These are phyloP conservation scores for Clitocybe nebularis DNA, from an alignment of 1,284 basidiomycete genomes.

Conservation along the genomic window DNA sequence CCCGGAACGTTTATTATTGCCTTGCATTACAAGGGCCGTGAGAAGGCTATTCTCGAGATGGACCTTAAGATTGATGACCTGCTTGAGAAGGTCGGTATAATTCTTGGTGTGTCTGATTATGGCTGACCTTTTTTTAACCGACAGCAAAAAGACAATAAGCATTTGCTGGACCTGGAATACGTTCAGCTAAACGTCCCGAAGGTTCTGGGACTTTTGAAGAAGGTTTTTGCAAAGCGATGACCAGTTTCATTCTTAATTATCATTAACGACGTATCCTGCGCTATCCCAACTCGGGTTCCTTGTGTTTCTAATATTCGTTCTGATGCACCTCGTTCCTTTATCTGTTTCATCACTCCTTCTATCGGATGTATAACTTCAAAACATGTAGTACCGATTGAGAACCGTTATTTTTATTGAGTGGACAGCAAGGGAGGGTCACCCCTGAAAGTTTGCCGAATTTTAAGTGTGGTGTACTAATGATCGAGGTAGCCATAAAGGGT, in stretches of 20 bases:
- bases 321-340: conserved; percentile 19
- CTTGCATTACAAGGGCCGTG: conserved; percentile 97
- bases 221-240: conserved; percentile 85
- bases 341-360: conserved; percentile 18
- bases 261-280: conserved; percentile 20
- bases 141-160: conserved; percentile 98
- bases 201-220: conserved; percentile 87
- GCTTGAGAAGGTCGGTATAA: conserved; percentile 78
- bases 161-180: conserved; percentile 93
- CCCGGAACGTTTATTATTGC: conserved; percentile 99
- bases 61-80: conserved; percentile 99
- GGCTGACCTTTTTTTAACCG: conserved; percentile 12
- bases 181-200: conserved; percentile 97
- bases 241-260: conserved; percentile 24
- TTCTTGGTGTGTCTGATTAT: conserved; percentile 1
- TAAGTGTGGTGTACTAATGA: not conserved
- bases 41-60: conserved; percentile 99
- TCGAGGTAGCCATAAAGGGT: not conserved
- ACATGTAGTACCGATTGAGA: conserved; percentile 18
- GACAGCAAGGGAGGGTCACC: no score
- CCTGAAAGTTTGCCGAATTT: not conserved
- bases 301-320: conserved; percentile 21
- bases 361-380: conserved; percentile 31
- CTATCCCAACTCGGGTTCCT: conserved; percentile 15
- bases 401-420: conserved; percentile 18